phyloP scores from a whole-genome alignment of 83 land plant species.

The Diphasiastrum complanatum region DNA sequence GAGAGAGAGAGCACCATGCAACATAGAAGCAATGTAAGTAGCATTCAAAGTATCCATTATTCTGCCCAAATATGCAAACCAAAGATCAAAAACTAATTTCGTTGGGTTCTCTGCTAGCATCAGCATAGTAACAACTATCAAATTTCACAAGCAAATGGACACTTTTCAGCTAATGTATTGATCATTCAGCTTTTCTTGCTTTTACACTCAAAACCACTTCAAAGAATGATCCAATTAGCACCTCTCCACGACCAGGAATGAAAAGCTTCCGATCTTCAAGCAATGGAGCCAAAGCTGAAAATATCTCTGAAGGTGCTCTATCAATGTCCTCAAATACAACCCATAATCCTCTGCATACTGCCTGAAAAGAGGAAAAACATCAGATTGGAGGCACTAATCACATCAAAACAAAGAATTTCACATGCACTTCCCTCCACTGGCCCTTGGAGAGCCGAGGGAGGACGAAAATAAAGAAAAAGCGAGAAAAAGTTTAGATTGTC shows the following conservation, averaged over 20 bases:
- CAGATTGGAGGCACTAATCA: neutral
- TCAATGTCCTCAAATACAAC: conserved; percentile 92
- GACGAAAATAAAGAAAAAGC: neutral
- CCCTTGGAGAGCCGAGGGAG: neutral
- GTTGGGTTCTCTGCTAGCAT: no score
- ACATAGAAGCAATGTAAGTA: no score
- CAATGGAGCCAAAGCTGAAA: conserved; percentile 57
- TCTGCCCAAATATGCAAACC: no score
- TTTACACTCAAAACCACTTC: neutral
- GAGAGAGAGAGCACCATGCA: no score
- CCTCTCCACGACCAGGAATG: conserved; percentile 84
- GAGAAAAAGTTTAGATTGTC: neutral
- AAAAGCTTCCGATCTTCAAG: conserved; percentile 67
- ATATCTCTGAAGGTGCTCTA: conserved; percentile 82
- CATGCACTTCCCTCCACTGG: no score
- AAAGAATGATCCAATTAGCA: conserved; percentile 13
- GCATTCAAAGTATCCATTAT: no score
- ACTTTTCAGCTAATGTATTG: no score
- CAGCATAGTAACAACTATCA: no score
- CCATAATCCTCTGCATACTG: conserved; percentile 78
- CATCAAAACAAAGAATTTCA: neutral
- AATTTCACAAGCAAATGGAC: no score
- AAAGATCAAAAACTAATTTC: no score
- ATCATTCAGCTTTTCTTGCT: no score
- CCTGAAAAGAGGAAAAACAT: conserved; percentile 34